Percentiles rank a stretch among this genome's conserved stretches.
Evolutionary conservation across 2,329 filamentous ascomycete genomes (phyloP).

Genomic region (Waltergamsia citrina): DNA sequence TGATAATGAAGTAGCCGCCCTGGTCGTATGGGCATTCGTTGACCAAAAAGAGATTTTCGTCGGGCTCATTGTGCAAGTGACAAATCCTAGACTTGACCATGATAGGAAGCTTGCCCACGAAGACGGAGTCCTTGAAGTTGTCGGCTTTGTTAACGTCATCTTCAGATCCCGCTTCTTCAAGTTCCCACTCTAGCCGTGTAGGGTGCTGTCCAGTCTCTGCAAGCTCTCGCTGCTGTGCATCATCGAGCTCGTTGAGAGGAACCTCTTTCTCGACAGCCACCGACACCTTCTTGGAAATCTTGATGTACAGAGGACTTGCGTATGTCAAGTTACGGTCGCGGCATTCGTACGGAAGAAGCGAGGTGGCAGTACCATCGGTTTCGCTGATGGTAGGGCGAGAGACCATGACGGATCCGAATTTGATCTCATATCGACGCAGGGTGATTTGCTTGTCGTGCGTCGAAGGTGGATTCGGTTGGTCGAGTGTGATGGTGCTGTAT

Average conservation of each 20-base stretch:
- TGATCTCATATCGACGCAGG: conserved; percentile 87
- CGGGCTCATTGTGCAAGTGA: conserved; percentile 72
- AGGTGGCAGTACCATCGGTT: conserved; percentile 78
- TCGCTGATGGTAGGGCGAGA: conserved; percentile 87
- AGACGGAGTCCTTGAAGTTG: conserved; percentile 63
- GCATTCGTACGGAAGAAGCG: conserved; percentile 88
- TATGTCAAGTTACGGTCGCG: conserved; percentile 94
- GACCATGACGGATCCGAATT: conserved; percentile 83
- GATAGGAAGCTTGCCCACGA: conserved; percentile 90
- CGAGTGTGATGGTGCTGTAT: conserved; percentile 83
- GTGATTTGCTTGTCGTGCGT: conserved; percentile 72
- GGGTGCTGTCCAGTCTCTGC: conserved; percentile 46
- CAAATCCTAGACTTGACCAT: conserved; percentile 98
- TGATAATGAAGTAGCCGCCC: conserved; percentile 98
- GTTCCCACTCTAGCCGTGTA: conserved; percentile 50
- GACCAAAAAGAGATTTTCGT: conserved; percentile 79
- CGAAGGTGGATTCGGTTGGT: conserved; percentile 76
- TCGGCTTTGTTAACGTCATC: conserved; percentile 42
- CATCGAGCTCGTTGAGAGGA: conserved; percentile 58
- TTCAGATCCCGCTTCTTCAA: conserved; percentile 42
- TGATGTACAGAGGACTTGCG: conserved; percentile 80
- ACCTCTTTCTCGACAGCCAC: conserved; percentile 71
- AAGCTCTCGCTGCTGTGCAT: conserved; percentile 48
- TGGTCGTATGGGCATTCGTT: conserved; percentile 98
- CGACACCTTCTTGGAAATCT: conserved; percentile 76